Base-by-base conservation (phyloP, 2,329 filamentous ascomycete species). In the Triangularia setosa region DNA sequence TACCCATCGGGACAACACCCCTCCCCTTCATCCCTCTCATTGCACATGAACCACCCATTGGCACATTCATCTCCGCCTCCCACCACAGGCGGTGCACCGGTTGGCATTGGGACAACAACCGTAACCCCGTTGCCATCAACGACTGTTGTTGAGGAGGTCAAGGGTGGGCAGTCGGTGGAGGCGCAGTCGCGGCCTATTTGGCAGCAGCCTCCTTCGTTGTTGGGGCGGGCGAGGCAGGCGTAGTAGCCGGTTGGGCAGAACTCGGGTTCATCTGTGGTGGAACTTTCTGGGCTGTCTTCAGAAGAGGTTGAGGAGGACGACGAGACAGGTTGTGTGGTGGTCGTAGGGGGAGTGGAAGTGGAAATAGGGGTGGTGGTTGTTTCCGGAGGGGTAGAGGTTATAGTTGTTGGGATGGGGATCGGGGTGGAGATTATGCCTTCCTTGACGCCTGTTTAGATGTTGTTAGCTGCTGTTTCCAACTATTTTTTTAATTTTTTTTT, bases 221-320 rank as follows among this genome's bases (percentile, higher is more conserved):
- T 48, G 16, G 93, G 92, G 65, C 88, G 87, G 1, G 94, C 94
- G 2, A 89, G 86, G 76, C 94, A 98, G 59, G 92, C 89, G 76
- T 98, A 98, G 80, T 93, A 98, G 2, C 93, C 93, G 0, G 89
- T 93, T 0, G 94, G 94, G 71, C 94, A 98, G 70, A 83, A 80
- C 12, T 80, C 75, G 28, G 11, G 53, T 16, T 18, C 24, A 3
- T 25, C 23, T 14, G 53, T 23, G 1, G 23, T n/a, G n/a, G 21
- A 24, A 25, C 56, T 18, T 30, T 24, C 16, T 24, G 28, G 21
- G 30, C 8, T n/a, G 9, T 40, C 35, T 12, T 27, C 11, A 21
- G 64, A 73, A 69, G 63, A 73, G 68, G 55, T 35, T 21, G 57
- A n/a, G n/a, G n/a, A n/a, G n/a, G n/a, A 48, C 3, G 57, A 71